Percentiles rank a stretch among this genome's conserved stretches.
Evolutionary conservation across 352 stramenopile species (phyloP).

Genomic region (Halophytophthora polymorphica): DNA sequence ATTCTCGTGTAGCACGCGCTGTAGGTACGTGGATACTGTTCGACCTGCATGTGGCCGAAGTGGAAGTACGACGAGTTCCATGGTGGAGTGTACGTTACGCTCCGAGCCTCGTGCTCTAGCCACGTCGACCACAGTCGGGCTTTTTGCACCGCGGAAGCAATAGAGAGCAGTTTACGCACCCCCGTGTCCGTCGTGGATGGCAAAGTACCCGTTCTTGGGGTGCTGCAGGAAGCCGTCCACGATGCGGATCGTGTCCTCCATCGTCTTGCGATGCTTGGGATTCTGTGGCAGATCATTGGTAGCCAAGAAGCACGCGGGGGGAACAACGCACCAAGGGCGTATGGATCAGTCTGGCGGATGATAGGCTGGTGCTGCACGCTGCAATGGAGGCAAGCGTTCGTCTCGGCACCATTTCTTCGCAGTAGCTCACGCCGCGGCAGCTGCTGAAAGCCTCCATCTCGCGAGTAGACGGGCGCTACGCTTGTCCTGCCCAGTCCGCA

Average conservation of each 20-base stretch:
- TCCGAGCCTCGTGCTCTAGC: background rate
- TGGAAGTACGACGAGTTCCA: background rate
- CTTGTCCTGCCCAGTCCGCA: too few species aligned
- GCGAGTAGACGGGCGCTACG: background rate
- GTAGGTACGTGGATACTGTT: slow-evolving; percentile 65
- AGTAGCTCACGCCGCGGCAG: slow-evolving; percentile 67
- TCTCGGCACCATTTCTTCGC: slow-evolving; percentile 67
- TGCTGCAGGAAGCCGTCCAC: slow-evolving; percentile 64
- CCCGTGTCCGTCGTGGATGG: slow-evolving; percentile 76
- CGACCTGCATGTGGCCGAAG: slow-evolving; percentile 29
- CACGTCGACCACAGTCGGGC: background rate
- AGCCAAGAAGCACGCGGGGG: background rate
- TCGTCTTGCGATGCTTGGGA: slow-evolving; percentile 66
- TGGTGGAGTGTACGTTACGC: background rate
- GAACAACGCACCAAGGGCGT: background rate
- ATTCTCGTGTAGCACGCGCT: slow-evolving; percentile 63
- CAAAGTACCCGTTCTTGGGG: slow-evolving; percentile 68
- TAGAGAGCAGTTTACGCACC: slow-evolving; percentile 22
- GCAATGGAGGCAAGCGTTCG: background rate
- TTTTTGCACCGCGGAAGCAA: background rate
- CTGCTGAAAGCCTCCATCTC: slow-evolving; percentile 35
- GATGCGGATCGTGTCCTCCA: slow-evolving; percentile 78
- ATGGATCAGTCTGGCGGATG: background rate
- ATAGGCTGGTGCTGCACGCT: background rate
- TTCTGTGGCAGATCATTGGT: too few species aligned